Evolutionary conservation across 176 grass and related monocot species (phyloP).

Genomic region (Oryza officinalis): DNA sequence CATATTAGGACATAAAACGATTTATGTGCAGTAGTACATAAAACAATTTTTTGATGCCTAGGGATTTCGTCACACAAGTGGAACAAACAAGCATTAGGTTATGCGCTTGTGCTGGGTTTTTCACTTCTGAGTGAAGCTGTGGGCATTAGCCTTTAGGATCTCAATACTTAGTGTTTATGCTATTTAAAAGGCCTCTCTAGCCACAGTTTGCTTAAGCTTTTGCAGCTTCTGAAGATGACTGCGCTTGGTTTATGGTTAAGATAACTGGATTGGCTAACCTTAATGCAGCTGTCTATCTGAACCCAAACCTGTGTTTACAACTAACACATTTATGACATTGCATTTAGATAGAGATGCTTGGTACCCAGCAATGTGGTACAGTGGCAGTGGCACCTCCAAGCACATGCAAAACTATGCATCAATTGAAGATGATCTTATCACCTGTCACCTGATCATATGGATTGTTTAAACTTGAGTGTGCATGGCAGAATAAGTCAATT

Average conservation of each 20-base stretch:
- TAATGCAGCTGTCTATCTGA: background rate
- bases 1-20: background rate
- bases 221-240: background rate
- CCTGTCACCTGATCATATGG: background rate
- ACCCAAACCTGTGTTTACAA: background rate
- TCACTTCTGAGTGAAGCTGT: background rate
- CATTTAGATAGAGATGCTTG: background rate
- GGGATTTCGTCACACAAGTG: background rate
- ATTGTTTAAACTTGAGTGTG: conserved; percentile 23
- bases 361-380: background rate
- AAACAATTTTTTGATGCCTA: background rate
- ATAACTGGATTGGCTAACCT: background rate
- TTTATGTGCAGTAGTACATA: no score
- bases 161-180: background rate
- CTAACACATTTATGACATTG: background rate
- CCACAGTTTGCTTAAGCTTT: background rate
- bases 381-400: background rate
- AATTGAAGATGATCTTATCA: conserved; percentile 16
- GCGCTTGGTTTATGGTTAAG: background rate
- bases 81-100: background rate
- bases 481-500: conserved; percentile 8
- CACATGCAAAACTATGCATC: background rate
- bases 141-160: background rate
- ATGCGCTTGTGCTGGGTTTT: background rate
- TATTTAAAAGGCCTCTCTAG: background rate